phyloP scores from a whole-genome alignment of 2,329 filamentous ascomycete species.

The Cladobotryum mycophilum region DNA sequence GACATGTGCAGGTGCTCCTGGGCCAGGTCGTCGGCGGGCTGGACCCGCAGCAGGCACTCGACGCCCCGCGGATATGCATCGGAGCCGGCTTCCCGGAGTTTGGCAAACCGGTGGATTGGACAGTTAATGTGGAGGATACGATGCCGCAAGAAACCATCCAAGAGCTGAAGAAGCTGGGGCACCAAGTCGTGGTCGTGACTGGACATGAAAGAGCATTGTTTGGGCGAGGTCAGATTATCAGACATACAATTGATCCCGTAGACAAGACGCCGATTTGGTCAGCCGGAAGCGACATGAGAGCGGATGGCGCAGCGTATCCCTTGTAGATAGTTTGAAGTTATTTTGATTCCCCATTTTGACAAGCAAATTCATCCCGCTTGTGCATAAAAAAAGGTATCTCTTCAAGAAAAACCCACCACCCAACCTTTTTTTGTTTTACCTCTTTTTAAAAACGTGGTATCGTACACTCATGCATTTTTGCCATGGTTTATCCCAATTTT shows the following conservation, averaged over 20 bases:
- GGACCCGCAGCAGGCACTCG: constrained; percentile 80
- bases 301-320: constrained; percentile 67
- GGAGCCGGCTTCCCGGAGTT: constrained; percentile 63
- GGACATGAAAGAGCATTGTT: constrained; percentile 64
- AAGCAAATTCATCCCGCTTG: neutral
- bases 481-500: constrained; percentile 10
- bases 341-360: neutral
- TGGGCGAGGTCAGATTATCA: constrained; percentile 81
- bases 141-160: constrained; percentile 63
- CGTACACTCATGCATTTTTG: constrained; percentile 9
- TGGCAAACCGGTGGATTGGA: constrained; percentile 52
- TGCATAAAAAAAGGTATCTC: neutral
- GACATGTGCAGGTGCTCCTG: constrained; percentile 86
- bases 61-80: constrained; percentile 87
- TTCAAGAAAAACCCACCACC: neutral
- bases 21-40: constrained; percentile 80
- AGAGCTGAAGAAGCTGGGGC: constrained; percentile 63
- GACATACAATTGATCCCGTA: constrained; percentile 62
- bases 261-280: constrained; percentile 73
- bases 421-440: neutral
- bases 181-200: constrained; percentile 62
- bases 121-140: constrained; percentile 76
- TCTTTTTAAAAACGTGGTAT: constrained; percentile 6
- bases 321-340: constrained; percentile 19
- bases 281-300: constrained; percentile 80